Percentiles rank a stretch among this genome's conserved stretches.
These are phyloP conservation scores for Citrus glauca DNA, from an alignment of 345 rosid species.

Conservation along the genomic window DNA sequence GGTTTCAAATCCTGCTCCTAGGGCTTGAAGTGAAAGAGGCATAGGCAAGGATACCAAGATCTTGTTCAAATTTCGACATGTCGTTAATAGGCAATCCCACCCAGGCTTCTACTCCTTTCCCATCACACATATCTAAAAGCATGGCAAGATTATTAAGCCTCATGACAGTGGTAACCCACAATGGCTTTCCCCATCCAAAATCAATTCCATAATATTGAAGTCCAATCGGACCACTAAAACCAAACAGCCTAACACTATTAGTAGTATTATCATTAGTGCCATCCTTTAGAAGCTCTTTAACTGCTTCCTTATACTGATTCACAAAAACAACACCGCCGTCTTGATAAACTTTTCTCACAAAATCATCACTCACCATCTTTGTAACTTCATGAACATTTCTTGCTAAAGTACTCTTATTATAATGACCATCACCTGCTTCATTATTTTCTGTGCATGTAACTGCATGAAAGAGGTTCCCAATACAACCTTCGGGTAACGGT, in stretches of 20 bases:
- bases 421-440: too few relatives aligned
- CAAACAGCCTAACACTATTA: neutral
- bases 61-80: neutral
- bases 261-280: too few relatives aligned
- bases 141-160: conserved; percentile 2
- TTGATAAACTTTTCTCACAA: neutral
- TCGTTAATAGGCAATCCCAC: neutral
- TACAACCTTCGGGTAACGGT: neutral
- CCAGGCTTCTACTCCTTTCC: neutral
- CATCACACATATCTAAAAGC: conserved; percentile 15
- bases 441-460: neutral
- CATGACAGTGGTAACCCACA: conserved; percentile 9
- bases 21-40: neutral
- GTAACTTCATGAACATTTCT: neutral
- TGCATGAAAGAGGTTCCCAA: neutral
- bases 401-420: neutral
- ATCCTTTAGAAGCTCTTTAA: neutral
- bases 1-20: neutral
- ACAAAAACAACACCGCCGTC: neutral
- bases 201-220: conserved; percentile 23
- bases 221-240: conserved; percentile 19
- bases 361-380: neutral
- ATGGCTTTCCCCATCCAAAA: conserved; percentile 17
- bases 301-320: neutral
- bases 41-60: neutral